Percentiles rank a stretch among this genome's conserved stretches.
Evolutionary conservation across 805 yeast genomes (phyloP).

Genomic region (Alloascoidea africana): DNA sequence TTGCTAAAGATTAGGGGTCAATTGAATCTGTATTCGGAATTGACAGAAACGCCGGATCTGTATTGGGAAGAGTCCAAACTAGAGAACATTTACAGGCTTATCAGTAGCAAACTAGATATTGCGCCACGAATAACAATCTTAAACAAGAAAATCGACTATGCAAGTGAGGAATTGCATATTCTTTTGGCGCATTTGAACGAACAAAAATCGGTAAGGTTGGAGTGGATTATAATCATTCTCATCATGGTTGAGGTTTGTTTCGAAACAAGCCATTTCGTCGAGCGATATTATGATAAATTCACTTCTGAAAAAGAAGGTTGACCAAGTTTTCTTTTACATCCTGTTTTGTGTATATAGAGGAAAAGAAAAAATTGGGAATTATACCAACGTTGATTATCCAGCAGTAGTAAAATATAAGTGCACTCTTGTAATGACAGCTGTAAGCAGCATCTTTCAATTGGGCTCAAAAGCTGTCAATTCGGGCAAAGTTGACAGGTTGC

Average conservation of each 20-base stretch:
- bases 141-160: constrained; percentile 78
- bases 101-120: constrained; percentile 62
- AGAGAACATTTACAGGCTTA: constrained; percentile 58
- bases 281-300: constrained; percentile 22
- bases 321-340: too few relatives aligned
- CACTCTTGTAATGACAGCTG: too few relatives aligned
- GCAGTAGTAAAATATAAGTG: too few relatives aligned
- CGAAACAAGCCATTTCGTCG: constrained; percentile 64
- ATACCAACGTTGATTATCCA: too few relatives aligned
- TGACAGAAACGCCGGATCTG: constrained; percentile 83
- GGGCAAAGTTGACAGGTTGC: too few relatives aligned
- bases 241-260: constrained; percentile 78
- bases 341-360: too few relatives aligned
- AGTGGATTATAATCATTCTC: constrained; percentile 76
- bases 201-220: constrained; percentile 59
- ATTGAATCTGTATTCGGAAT: constrained; percentile 71
- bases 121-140: constrained; percentile 63
- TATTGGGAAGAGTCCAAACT: constrained; percentile 88
- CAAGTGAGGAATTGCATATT: constrained; percentile 77
- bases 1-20: constrained; percentile 67
- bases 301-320: too few relatives aligned
- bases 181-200: constrained; percentile 63
- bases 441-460: too few relatives aligned
- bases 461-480: too few relatives aligned
- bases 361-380: too few relatives aligned